Base-by-base conservation (phyloP, 2,329 filamentous ascomycete genomes). In the Pseudogymnoascus verrucosus region DNA sequence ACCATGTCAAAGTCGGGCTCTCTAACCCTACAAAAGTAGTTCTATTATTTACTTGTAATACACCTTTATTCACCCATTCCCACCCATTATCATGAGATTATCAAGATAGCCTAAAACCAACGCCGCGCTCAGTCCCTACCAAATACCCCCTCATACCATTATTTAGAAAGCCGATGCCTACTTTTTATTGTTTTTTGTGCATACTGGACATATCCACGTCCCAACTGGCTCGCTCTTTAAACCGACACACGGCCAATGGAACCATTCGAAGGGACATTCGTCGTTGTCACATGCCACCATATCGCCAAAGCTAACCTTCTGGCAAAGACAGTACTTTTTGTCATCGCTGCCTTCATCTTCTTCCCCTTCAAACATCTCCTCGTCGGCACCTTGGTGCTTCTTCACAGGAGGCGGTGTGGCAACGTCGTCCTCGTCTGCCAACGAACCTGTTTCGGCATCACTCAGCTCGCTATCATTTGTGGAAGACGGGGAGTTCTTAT, bases 221-320 rank as follows among this genome's bases (percentile, higher is more conserved):
- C 86, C 86, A 63, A 83, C 84, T 6, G 86, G 86, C 72, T 88
- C 86, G 69, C 82, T 87, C 75, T 86, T 88, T 34, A 89, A 79
- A 19, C 85, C 84, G 60, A 89, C 86, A 69, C 86, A 89, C 47
- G 80, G 86, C 89, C 90, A 95, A 76, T 95, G 90, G 74, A 95
- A 95, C 90, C 90, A 95, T 77, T 95, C 90, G 71, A 85, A 90
- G 57, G 87, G 86, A 75, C 90, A 95, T 68, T 87, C 82, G 64
- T 89, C 86, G 74, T 93, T 93, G 78, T 95, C 90, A 77, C 90
- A 95, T 31, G 89, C 90, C 67, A 95, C 90, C 90, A 95, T 95
- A 72, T 93, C 89, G 66, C 90, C 90, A 72, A 90, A 92, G 75
- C 89, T 91, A 68, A 93, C 88, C 70, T 89, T 89, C 74, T 93